Evolutionary conservation across 371 early-diverging fungal genomes (phyloP).

Genomic region (Haplosporangium sp.): DNA sequence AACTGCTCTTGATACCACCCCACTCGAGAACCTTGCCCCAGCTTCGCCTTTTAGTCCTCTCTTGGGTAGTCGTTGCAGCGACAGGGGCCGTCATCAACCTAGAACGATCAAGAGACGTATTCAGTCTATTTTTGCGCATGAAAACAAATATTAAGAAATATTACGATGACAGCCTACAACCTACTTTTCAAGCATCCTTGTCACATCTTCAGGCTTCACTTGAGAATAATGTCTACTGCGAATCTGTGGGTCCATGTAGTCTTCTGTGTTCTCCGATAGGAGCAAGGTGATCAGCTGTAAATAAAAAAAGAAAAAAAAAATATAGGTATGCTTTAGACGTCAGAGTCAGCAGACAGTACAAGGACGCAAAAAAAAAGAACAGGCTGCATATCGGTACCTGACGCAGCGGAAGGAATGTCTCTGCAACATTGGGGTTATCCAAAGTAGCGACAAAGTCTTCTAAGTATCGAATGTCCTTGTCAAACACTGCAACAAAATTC

Average conservation of each 20-base stretch:
- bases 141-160: not conserved
- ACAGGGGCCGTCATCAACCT: constrained; percentile 50
- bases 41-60: constrained; percentile 42
- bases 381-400: constrained; percentile 64
- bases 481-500: constrained; percentile 74
- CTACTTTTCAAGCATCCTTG: constrained; percentile 86
- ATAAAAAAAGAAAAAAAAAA: not conserved
- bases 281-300: constrained; percentile 70
- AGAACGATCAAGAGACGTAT: not conserved
- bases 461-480: constrained; percentile 78
- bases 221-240: constrained; percentile 72
- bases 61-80: constrained; percentile 35
- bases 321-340: not conserved
- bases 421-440: constrained; percentile 73
- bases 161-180: constrained; percentile 12
- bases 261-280: constrained; percentile 78
- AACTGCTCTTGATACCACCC: constrained; percentile 51
- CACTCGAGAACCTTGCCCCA: constrained; percentile 54
- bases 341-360: not conserved
- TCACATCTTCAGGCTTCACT: constrained; percentile 71
- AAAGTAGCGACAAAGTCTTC: constrained; percentile 77
- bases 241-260: constrained; percentile 71
- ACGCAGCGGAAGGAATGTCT: constrained; percentile 77
- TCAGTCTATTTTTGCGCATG: not conserved
- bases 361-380: no score